Evolutionary conservation across 768 basidiomycete species (phyloP).

Genomic region (Gloeophyllum trabeum): DNA sequence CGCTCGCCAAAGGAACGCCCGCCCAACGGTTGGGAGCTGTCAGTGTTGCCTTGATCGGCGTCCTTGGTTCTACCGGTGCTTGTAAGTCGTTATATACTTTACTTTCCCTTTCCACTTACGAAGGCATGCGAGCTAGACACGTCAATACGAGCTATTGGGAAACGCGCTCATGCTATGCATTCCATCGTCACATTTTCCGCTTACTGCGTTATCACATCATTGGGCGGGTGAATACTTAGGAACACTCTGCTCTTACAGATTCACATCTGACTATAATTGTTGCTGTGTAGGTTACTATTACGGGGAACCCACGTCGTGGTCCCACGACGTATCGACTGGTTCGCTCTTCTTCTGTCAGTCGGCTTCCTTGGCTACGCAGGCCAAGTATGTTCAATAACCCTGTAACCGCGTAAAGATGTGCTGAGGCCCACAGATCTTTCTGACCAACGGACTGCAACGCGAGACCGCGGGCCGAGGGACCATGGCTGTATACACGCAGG

Average conservation of each 20-base stretch:
- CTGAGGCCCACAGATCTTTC: background rate
- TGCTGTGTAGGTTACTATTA: conserved; percentile 27
- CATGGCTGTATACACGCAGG: conserved; percentile 49
- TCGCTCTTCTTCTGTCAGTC: conserved; percentile 34
- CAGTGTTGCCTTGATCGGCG: conserved; percentile 56
- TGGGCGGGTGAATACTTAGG: conserved; percentile 14
- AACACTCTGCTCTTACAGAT: background rate
- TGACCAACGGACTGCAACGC: conserved; percentile 52
- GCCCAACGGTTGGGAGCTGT: conserved; percentile 46
- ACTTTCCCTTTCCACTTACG: background rate
- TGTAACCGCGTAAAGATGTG: too few relatives aligned
- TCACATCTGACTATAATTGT: background rate
- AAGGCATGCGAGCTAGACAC: conserved; percentile 30
- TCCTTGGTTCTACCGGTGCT: conserved; percentile 53
- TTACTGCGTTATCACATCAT: conserved; percentile 33
- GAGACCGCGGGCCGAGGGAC: conserved; percentile 57
- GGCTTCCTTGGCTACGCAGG: conserved; percentile 29
- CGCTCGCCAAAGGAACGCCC: conserved; percentile 10
- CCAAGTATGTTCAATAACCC: too few relatives aligned
- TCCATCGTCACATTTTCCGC: conserved; percentile 55
- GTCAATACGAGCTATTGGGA: conserved; percentile 58
- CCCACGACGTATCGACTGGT: conserved; percentile 34
- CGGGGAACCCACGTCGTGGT: conserved; percentile 29
- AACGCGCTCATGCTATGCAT: conserved; percentile 66
- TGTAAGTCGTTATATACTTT: conserved; percentile 31